These are phyloP conservation scores for Vitis hybrid DNA, from an alignment of 177 flowering plant genomes.

Conservation along the genomic window DNA sequence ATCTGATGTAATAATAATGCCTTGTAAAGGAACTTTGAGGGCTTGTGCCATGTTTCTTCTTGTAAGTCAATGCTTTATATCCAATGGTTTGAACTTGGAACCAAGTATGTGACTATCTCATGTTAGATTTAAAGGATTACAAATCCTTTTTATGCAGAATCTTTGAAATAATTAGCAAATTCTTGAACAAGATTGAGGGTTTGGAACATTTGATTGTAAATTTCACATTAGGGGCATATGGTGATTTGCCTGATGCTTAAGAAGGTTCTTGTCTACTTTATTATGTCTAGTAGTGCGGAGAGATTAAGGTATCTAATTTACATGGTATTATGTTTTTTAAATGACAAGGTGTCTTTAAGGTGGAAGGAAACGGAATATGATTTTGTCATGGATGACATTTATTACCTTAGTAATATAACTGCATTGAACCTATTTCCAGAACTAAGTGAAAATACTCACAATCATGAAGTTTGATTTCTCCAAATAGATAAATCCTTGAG, in stretches of 20 bases:
- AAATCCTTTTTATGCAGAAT: constrained; percentile 42
- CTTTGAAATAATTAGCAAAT: constrained; percentile 77
- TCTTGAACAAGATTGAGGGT: constrained; percentile 68
- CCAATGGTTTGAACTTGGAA: neutral
- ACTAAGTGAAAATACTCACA: constrained; percentile 53
- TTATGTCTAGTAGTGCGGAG: constrained; percentile 88
- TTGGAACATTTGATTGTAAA: constrained; percentile 84
- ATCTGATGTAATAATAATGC: constrained; percentile 67
- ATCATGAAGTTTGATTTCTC: constrained; percentile 82
- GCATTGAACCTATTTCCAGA: constrained; percentile 38
- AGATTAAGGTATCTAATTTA: constrained; percentile 49
- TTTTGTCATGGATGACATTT: neutral
- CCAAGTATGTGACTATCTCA: neutral
- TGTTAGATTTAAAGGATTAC: neutral
- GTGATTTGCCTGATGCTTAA: constrained; percentile 39
- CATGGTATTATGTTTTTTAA: neutral
- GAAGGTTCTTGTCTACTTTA: constrained; percentile 64
- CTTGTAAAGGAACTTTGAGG: constrained; percentile 77
- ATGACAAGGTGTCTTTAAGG: neutral
- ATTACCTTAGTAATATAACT: constrained; percentile 5
- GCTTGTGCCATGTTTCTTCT: constrained; percentile 93
- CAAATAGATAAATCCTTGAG: constrained; percentile 55
- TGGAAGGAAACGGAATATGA: neutral
- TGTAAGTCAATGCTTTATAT: constrained; percentile 38
- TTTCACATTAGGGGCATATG: constrained; percentile 77